Evolutionary conservation across 129 eudicot species (phyloP).

Genomic region (Glebionis coronaria): DNA sequence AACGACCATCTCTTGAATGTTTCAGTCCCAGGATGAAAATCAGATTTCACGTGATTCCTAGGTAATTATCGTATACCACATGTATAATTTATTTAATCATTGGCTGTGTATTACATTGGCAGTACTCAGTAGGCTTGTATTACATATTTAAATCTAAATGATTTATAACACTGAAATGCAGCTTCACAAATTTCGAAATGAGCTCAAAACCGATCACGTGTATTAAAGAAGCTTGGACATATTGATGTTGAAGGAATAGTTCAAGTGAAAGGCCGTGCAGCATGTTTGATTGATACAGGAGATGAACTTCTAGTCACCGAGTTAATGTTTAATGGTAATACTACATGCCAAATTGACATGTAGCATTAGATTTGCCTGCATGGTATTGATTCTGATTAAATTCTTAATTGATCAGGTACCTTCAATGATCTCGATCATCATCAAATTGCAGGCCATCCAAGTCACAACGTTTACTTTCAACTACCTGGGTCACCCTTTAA

Average conservation of each 20-base stretch:
- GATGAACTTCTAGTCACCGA: constrained; percentile 96
- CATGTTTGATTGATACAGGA: too few species aligned
- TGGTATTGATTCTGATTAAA: constrained; percentile 6
- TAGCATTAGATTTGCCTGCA: background rate
- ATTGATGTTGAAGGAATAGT: too few species aligned
- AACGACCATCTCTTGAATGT: background rate
- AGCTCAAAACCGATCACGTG: constrained; percentile 94
- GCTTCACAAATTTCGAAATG: constrained; percentile 98
- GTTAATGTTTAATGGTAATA: constrained; percentile 87
- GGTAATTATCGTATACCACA: too few species aligned
- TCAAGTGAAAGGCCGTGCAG: too few species aligned
- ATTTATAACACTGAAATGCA: constrained; percentile 25
- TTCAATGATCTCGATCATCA: too few species aligned
- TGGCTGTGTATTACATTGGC: background rate
- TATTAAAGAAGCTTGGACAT: constrained; percentile 92
- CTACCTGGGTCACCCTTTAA: too few species aligned
- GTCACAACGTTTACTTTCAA: too few species aligned
- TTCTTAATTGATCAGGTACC: constrained; percentile 49
- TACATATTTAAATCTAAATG: background rate
- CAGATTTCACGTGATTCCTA: constrained; percentile 94
- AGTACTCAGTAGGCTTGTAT: constrained; percentile 3
- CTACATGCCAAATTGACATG: constrained; percentile 2
- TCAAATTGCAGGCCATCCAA: too few species aligned
- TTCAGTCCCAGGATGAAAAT: too few species aligned
- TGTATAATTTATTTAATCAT: background rate